Percentiles rank a stretch among this genome's conserved stretches.
Conservation (phyloP, 1,139 yeast species). For the Lodderomyces parapsilosis region DNA sequence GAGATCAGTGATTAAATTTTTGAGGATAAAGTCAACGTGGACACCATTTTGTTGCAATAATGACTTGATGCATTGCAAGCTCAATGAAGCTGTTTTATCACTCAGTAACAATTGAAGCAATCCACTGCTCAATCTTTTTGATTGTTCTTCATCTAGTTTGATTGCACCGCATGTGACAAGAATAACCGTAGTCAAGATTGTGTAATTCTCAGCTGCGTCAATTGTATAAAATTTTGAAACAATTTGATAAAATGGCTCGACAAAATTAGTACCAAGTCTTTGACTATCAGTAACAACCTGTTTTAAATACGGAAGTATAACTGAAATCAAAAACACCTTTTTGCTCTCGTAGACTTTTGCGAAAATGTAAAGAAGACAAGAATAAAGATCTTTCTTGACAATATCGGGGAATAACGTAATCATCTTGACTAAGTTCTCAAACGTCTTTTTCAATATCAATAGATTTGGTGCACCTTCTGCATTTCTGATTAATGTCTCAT, state of each 20-base stretch:
- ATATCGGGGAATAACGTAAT: constrained; percentile 62
- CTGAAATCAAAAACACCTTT: constrained; percentile 47
- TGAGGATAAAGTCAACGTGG: constrained; percentile 6
- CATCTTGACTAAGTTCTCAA: constrained; percentile 61
- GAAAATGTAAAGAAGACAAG: constrained; percentile 66
- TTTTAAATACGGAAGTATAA: constrained; percentile 58
- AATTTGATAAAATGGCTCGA: constrained; percentile 37
- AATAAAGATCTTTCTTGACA: constrained; percentile 65
- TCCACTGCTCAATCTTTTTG: constrained; percentile 25
- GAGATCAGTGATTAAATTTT: constrained; percentile 28
- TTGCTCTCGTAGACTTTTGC: constrained; percentile 56
- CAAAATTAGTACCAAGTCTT: constrained; percentile 23
- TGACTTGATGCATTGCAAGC: constrained; percentile 58
- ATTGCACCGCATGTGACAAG: constrained; percentile 55
- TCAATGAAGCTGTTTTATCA: constrained; percentile 37
- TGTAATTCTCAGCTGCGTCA: constrained; percentile 31
- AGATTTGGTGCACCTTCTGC: constrained; percentile 37
- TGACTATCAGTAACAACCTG: constrained; percentile 37
- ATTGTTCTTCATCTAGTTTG: constrained; percentile 35
- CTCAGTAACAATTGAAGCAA: constrained; percentile 35
- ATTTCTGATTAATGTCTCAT: constrained; percentile 25
- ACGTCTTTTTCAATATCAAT: constrained; percentile 48
- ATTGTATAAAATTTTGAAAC: constrained; percentile 29
- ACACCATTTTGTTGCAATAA: constrained; percentile 45
- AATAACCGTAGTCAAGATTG: constrained; percentile 59